Conservation (phyloP, 2,329 filamentous ascomycete genomes). For the Fusarium coffeatum region DNA sequence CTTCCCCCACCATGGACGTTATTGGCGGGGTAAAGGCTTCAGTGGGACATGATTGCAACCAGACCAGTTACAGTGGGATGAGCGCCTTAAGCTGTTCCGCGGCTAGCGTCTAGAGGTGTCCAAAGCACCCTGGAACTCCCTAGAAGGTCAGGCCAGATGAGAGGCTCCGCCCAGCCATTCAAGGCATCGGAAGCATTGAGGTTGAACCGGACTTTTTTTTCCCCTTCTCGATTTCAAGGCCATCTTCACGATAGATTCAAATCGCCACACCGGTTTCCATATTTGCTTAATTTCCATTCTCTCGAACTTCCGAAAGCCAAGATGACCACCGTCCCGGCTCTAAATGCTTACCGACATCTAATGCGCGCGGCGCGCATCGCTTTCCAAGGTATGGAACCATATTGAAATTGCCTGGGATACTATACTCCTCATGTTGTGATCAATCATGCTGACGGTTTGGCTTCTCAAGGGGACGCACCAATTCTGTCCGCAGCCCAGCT, state of each 20-base stretch:
- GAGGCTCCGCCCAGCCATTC: background rate
- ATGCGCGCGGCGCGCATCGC: conserved; percentile 84
- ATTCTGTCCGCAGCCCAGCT: conserved; percentile 76
- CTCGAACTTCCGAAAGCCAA: background rate
- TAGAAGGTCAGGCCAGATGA: background rate
- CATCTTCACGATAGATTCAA: background rate
- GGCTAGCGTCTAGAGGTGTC: background rate
- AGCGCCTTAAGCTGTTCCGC: background rate
- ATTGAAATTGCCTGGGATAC: background rate
- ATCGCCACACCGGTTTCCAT: background rate
- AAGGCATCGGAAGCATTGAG: background rate
- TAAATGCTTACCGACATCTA: conserved; percentile 82
- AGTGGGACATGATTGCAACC: conserved; percentile 8
- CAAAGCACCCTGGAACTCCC: background rate
- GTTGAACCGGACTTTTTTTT: conserved; percentile 26
- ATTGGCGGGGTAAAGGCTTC: conserved; percentile 44
- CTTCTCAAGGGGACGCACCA: conserved; percentile 71
- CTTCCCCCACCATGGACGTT: conserved; percentile 38
- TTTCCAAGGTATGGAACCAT: conserved; percentile 74
- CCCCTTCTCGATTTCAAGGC: conserved; percentile 15
- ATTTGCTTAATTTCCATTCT: background rate
- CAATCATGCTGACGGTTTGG: background rate
- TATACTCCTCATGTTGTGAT: background rate
- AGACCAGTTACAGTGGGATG: conserved; percentile 9
- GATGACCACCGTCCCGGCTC: conserved; percentile 64